Evolutionary conservation across 345 rosid species (phyloP), one percentile per base, ranked within the genome.

Genomic region (Turnera subulata): DNA sequence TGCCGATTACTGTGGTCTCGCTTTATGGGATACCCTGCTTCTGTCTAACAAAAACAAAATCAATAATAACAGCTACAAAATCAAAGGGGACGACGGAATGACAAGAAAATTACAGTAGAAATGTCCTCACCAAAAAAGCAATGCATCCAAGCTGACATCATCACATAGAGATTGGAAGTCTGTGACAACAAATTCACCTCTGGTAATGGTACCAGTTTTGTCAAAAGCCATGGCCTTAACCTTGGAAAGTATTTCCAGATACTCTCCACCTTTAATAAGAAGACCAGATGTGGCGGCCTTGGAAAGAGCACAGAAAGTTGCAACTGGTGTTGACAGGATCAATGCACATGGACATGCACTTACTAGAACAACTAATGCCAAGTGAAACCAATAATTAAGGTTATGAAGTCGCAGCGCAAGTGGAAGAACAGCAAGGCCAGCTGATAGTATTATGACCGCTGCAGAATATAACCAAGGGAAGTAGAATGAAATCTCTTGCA

Each of bases 261-360:
- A 76, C 58, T 89, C 85, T 6, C 85, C 96, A 6, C 92, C 92
- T 83, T 93, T 93, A 67, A 93, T 76, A 6, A 93, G 68, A 67
- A 93, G 84, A 43, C 99, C 97, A 23, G 80, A 70, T 33, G 78
- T 73, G 47, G 99, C 99, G 22, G 99, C 96, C 25, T 77, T 80
- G 13, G 95, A 80, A 51, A 93, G 92, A 17, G 95, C 95, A 70
- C 99, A 90, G 67, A 87, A 93, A 37, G 84, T 87, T 21, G 84
- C 97, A 50, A 90, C 89, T 11, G 97, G 99, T 24, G 99, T 90
- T 8, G 99, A 93, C 46, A 93, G 86, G 55, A 93, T 72, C 6
- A 93, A 87, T 2, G 90, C 92, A 60, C 99, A 93, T 25, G 97
- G 99, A 50, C 99, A 93, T 50, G 90, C 95, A 55, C 96, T 90